Evolutionary conservation across 176 grass and related monocot species (phyloP), one percentile per base, ranked within the genome.

Genomic region (Alopecurus myosuroides): DNA sequence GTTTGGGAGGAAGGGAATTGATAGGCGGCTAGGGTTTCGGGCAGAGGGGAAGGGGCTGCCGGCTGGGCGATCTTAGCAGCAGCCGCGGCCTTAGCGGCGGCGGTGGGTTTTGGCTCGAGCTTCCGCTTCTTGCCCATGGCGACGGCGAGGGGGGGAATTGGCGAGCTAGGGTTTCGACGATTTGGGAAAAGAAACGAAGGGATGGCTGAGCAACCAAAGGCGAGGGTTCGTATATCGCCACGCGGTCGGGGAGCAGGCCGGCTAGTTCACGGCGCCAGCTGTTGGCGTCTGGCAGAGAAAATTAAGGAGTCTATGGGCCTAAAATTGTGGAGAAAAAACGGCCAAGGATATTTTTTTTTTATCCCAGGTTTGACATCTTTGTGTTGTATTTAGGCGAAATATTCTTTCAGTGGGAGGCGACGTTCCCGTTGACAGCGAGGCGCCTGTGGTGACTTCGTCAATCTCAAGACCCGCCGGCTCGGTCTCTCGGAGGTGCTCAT

Each of bases 121-220:
- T 98, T 98, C 84, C 96, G 86, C 86, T 95, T 98, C 83, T 98
- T 98, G 46, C 83, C 93, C 96, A 98, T 98, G 86, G 87, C 78
- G 41, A 72, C 9, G 36, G 55, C 37, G 66, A 44, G 40, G 50
- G 18, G 18, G 29, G 58, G 20, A 11, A 55, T 80, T 30, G 17
- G 85, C 20, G 46, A 40, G 82, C 81, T 91, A 94, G 88, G 88
- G 93, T 92, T 94, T 85, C 71, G 81, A 49, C 79, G 68, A 84
- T 20, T 46, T 28, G 50, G 49, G 3, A 68, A 70, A 7, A 22
- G 42, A 49, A 49, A 22, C 22, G 11, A 48, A 26, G 34, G n/a
- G 45, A 35, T 29, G 78, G 78, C n/a, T 45, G 40, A 40, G 41
- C 23, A 45, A 48, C 5, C 44, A 61, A 61, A 56, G 65, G 51